Percentiles rank a stretch among this genome's conserved stretches.
Conservation (phyloP, 2,329 filamentous ascomycete genomes). For the Balansia obtecta region DNA sequence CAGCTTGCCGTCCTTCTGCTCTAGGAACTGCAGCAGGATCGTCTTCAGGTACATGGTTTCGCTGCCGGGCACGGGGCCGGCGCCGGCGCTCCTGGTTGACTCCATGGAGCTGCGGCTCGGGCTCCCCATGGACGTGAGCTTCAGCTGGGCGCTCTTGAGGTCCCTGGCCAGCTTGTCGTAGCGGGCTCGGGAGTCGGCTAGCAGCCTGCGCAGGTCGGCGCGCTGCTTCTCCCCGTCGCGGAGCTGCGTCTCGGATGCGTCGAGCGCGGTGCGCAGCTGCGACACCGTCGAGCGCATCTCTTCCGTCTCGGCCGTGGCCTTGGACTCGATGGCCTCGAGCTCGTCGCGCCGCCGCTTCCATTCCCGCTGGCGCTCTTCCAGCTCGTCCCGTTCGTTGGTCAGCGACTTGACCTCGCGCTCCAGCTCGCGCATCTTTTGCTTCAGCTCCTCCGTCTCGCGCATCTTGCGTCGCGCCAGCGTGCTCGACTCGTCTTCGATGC, state of each 20-base stretch:
- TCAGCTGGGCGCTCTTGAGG: slow-evolving; percentile 38
- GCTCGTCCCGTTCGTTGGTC: slow-evolving; percentile 62
- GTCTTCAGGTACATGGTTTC: slow-evolving; percentile 65
- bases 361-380: slow-evolving; percentile 61
- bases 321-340: slow-evolving; percentile 57
- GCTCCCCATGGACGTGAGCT: slow-evolving; percentile 27
- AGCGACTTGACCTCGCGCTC: slow-evolving; percentile 65
- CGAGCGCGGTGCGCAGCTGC: slow-evolving; percentile 66
- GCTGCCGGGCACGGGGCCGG: no score
- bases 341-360: slow-evolving; percentile 64
- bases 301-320: slow-evolving; percentile 57
- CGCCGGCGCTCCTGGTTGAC: slow-evolving; percentile 21
- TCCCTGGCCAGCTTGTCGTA: slow-evolving; percentile 72
- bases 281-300: slow-evolving; percentile 68
- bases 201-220: slow-evolving; percentile 56
- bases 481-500: slow-evolving; percentile 81
- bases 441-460: slow-evolving; percentile 79
- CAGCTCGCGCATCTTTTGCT: slow-evolving; percentile 63
- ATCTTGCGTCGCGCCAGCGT: slow-evolving; percentile 63
- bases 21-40: slow-evolving; percentile 67
- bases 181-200: slow-evolving; percentile 66
- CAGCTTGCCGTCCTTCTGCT: slow-evolving; percentile 67
- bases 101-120: slow-evolving; percentile 32
- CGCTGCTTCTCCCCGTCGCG: slow-evolving; percentile 76
- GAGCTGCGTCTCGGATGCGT: slow-evolving; percentile 76